Evolutionary conservation across 208 protist genomes (phyloP).

Genomic region (Wallacemonas sp.): DNA sequence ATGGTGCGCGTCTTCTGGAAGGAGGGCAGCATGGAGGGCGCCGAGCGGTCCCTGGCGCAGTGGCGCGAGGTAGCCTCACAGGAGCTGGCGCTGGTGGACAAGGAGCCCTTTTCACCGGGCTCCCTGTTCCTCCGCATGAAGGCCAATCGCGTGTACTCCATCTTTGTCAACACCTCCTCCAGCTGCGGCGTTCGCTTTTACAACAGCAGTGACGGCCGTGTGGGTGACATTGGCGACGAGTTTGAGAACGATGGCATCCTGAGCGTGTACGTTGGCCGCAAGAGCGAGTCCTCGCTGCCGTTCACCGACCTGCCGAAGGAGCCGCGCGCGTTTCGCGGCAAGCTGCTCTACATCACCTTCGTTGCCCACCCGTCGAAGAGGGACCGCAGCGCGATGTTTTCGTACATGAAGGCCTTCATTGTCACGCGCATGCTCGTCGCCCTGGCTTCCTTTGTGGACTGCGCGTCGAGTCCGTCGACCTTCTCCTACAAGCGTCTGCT

Average conservation of each 20-base stretch:
- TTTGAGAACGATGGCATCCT: conserved; percentile 87
- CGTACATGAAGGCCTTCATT: conserved; percentile 72
- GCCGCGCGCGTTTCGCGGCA: conserved; percentile 75
- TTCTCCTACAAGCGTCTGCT: conserved; percentile 57
- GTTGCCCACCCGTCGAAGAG: conserved; percentile 27
- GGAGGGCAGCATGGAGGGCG: conserved; percentile 84
- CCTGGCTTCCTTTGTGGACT: conserved; percentile 77
- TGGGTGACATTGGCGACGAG: conserved; percentile 77
- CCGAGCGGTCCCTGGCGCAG: conserved; percentile 56
- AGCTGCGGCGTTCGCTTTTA: conserved; percentile 89
- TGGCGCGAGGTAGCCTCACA: conserved; percentile 75
- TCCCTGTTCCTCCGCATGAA: conserved; percentile 69
- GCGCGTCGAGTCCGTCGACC: not conserved
- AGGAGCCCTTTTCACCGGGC: conserved; percentile 73
- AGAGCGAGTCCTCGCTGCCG: conserved; percentile 78
- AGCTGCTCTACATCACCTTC: conserved; percentile 81
- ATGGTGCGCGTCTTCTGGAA: conserved; percentile 89
- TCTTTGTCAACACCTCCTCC: conserved; percentile 89
- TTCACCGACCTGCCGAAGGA: conserved; percentile 79
- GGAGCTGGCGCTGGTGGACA: conserved; percentile 73
- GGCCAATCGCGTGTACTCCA: conserved; percentile 75
- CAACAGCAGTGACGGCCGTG: conserved; percentile 82
- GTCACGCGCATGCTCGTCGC: conserved; percentile 86
- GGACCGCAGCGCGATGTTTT: conserved; percentile 48
- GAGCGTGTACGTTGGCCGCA: conserved; percentile 83